Evolutionary conservation across 257 asterid genomes (phyloP), one percentile per base, ranked within the genome.

Genomic region (Eucommia ulmoides): DNA sequence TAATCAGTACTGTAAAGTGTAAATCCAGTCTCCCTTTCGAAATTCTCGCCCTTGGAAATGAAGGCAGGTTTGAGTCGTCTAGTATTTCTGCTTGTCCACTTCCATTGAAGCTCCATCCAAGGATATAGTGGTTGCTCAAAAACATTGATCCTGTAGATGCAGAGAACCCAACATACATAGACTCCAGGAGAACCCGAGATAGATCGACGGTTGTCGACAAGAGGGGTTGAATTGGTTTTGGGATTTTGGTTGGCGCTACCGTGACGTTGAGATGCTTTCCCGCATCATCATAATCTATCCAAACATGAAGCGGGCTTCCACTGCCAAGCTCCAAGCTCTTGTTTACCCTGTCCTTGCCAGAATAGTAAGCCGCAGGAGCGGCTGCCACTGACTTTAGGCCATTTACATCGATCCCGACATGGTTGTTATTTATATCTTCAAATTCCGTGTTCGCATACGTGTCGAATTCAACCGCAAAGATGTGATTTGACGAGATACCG

Each of bases 151-250:
- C 66, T 3, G 55, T 70, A 15, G 88, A 63, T 1, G 80, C 53
- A 0, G 93, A 82, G 64, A 82, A 78, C 19, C 93, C 93, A 19
- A 76, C 73, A 50, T 66, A 82, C 88, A 79, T 78, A 6, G 45
- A 51, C 49, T 58, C 51, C 17, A 75, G 51, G 23, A 82, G 6
- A 26, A 76, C 25, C 8, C 55, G 41, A 0, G 93, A 72, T 23
- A 82, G 66, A 67, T 82, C 71, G 20, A 46, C 57, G 6, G 33
- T 16, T 4, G 45, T 20, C 8, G 67, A 51, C 22, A 76, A 8
- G 12, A 79, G 74, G 38, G 93, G 77, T 9, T 11, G 18, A 6
- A 33, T 53, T n/a, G 93, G 93, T 53, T 76, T 82, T 7, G 0
- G 16, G n/a, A 14, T 21, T 5, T 24, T 19, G 1, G 65, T 1